Percentiles rank a stretch among this genome's conserved stretches.
Conservation (phyloP, 108 stramenopile species). For the Asterionellopsis glacialis region DNA sequence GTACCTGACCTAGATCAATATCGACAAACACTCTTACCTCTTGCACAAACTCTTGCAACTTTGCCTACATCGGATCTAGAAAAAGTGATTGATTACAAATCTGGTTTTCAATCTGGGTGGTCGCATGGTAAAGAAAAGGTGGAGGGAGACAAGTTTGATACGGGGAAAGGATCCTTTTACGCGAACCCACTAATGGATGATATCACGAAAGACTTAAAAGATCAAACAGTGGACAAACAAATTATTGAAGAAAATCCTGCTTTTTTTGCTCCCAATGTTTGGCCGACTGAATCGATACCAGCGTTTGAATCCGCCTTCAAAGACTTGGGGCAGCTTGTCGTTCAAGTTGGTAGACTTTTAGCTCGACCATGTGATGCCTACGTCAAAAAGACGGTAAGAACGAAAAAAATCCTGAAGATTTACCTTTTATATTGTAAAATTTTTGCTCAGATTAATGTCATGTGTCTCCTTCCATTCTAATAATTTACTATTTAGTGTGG, state of each 20-base stretch:
- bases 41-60: conserved; percentile 56
- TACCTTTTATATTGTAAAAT: too few relatives aligned
- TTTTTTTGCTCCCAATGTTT: conserved; percentile 77
- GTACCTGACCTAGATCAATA: conserved; percentile 33
- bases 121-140: conserved; percentile 92
- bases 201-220: conserved; percentile 13
- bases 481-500: conserved; percentile 8
- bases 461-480: too few relatives aligned
- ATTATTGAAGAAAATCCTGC: conserved; percentile 30
- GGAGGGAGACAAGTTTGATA: conserved; percentile 67
- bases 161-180: conserved; percentile 90
- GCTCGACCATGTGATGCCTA: conserved; percentile 78
- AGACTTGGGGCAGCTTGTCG: conserved; percentile 65
- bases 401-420: neutral
- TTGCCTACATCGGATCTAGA: conserved; percentile 45
- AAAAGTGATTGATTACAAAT: conserved; percentile 48
- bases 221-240: conserved; percentile 32
- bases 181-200: conserved; percentile 85
- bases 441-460: too few relatives aligned
- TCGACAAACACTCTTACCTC: conserved; percentile 43
- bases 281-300: conserved; percentile 67
- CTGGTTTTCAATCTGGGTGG: conserved; percentile 85
- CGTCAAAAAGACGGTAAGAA: conserved; percentile 29
- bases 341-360: conserved; percentile 68
- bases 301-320: conserved; percentile 76